Percentiles rank a stretch among this genome's conserved stretches.
These are phyloP conservation scores for Obelidium mucronatum DNA, from an alignment of 192 early-diverging fungal species.

Conservation along the genomic window DNA sequence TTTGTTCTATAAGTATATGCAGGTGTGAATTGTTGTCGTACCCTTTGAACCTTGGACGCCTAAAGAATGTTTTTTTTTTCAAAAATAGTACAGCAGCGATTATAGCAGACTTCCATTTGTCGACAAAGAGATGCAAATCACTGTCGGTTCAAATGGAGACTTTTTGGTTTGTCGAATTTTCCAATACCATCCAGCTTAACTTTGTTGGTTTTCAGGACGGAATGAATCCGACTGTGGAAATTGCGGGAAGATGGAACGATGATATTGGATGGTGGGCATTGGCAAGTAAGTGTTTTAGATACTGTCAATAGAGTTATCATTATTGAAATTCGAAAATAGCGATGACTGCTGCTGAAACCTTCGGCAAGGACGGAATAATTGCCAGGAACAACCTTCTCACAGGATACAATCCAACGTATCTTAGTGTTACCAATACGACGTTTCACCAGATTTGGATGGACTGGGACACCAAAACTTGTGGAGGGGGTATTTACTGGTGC, in stretches of 20 bases:
- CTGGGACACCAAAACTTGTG: constrained; percentile 48
- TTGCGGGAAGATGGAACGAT: constrained; percentile 35
- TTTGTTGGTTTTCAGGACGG: neutral
- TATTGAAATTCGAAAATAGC: constrained; percentile 29
- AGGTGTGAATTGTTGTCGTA: constrained; percentile 7
- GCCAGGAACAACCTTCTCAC: constrained; percentile 2
- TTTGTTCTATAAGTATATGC: constrained; percentile 23
- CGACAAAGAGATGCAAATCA: constrained; percentile 13
- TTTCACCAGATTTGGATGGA: constrained; percentile 46
- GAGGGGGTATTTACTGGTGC: constrained; percentile 58
- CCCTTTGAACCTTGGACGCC: neutral
- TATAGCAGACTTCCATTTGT: constrained; percentile 13
- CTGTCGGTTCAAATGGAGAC: constrained; percentile 27
- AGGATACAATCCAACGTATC: constrained; percentile 34
- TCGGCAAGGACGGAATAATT: constrained; percentile 49
- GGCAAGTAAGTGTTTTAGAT: too few relatives aligned
- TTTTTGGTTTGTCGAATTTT: constrained; percentile 28
- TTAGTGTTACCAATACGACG: constrained; percentile 39
- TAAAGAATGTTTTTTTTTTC: too few relatives aligned
- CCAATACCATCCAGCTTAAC: neutral
- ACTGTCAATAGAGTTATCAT: too few relatives aligned
- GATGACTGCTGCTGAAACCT: constrained; percentile 50
- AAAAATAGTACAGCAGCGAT: constrained; percentile 7
- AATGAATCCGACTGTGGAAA: neutral
- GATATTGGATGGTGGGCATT: constrained; percentile 26